Base-by-base conservation (phyloP, 2,329 filamentous ascomycete species). In the Xylaria sp. region DNA sequence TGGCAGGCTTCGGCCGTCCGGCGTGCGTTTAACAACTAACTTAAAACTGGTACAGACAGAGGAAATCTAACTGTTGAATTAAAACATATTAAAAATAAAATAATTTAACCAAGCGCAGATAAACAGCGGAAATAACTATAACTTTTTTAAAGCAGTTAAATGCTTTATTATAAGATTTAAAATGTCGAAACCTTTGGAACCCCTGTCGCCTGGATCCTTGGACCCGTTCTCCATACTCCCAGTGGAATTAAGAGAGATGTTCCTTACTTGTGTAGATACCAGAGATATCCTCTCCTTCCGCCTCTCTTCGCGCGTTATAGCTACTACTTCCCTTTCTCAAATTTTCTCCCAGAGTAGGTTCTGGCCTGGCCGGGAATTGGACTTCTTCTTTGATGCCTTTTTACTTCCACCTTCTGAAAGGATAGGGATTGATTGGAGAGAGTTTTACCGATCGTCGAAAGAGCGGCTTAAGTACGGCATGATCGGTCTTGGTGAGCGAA, bases 281-380 rank as follows among this genome's bases (percentile, higher is more conserved):
- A 27, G 63, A 9, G 71, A 71, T 29, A 63, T 66, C 2, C 65
- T 69, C 6, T 55, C 57, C 16, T 66, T 75, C 25, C 74, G 74
- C 18, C 66, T 73, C 35, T 69, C 75, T 5, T 76, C 75, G 5
- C 70, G 73, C n/a, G 67, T 51, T 10, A 69, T 76, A 21, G 73
- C 74, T 5, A 35, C 63, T 16, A 64, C 63, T 0, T 68, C 69
- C 2, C 70, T 76, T 32, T 72, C 69, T 42, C 72, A 75, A 44
- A 53, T 61, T 23, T 76, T 75, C 69, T 77, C 75, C 54, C 69
- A 65, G 35, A 75, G 72, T 44, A 70, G 74, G 21, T 76, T 76
- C 61, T 76, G 70, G 71, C 69, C 72, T 16, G 70, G 65, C 5
- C 71, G 63, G 13, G 72, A 76, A 54, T 63, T 76, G 27, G 72